A percentile compares a stretch with the other conserved stretches of the same genome.
Evolutionary conservation across 169 alveolate genomes (phyloP).

Genomic region (Sarcocystis neurona): DNA sequence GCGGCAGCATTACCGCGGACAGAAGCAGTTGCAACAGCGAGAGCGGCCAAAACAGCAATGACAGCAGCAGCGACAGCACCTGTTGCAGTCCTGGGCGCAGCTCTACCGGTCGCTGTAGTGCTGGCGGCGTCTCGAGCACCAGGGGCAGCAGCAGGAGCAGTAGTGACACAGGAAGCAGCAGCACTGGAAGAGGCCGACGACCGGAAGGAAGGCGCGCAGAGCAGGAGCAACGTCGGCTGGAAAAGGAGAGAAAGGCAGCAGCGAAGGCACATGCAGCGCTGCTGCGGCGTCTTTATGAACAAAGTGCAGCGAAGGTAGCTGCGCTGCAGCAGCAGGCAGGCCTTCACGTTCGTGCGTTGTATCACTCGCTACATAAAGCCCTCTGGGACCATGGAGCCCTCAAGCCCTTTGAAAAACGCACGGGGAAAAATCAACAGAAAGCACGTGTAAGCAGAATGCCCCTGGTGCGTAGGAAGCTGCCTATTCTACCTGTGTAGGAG

Average conservation of each 20-base stretch:
- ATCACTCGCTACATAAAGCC: slow-evolving; percentile 1
- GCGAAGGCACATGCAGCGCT: not conserved
- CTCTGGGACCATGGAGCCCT: slow-evolving; percentile 24
- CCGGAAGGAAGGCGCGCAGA: not conserved
- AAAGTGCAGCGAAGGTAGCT: not conserved
- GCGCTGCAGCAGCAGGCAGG: slow-evolving; percentile 8
- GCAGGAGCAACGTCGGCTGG: not conserved
- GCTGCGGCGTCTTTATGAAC: slow-evolving; percentile 4
- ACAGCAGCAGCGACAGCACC: no score
- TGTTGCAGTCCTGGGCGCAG: not conserved
- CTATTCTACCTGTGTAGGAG: no score
- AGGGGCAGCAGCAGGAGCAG: not conserved
- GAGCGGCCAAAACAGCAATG: no score
- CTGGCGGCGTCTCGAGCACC: not conserved
- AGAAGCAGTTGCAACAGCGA: no score
- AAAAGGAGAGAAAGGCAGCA: not conserved
- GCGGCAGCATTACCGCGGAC: no score
- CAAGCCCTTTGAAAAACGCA: not conserved
- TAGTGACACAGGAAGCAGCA: not conserved
- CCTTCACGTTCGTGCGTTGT: not conserved
- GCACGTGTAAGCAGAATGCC: not conserved
- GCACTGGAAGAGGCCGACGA: not conserved
- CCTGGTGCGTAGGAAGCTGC: no score
- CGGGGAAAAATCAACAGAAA: not conserved
- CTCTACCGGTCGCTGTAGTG: not conserved